Evolutionary conservation across 495 filamentous ascomycete species (phyloP).

Genomic region (Paragyromitra xinjiangensis): DNA sequence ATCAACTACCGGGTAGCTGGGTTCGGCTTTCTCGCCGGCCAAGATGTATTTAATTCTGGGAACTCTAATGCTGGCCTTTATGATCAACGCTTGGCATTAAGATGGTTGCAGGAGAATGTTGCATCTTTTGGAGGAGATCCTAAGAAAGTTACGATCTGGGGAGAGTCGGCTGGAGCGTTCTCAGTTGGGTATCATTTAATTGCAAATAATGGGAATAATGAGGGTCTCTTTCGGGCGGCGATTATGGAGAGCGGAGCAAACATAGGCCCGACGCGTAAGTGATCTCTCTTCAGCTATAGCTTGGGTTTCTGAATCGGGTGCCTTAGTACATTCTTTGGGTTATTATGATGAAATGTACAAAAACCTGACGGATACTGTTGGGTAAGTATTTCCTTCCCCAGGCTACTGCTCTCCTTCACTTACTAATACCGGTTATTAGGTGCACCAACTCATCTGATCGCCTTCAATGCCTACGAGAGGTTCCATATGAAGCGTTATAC

Average conservation of each 20-base stretch:
- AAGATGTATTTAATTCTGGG: conserved; percentile 24
- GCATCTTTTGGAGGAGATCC: conserved; percentile 74
- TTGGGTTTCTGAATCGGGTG: neutral
- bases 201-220: conserved; percentile 11
- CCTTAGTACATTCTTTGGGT: conserved; percentile 1
- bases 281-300: neutral
- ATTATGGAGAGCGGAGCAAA: conserved; percentile 33
- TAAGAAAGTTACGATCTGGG: conserved; percentile 69
- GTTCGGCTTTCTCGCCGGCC: conserved; percentile 40
- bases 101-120: conserved; percentile 77
- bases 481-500: conserved; percentile 8
- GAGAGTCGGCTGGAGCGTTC: conserved; percentile 59
- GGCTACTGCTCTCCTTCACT: neutral
- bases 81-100: conserved; percentile 73
- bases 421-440: neutral
- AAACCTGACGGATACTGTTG: conserved; percentile 14
- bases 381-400: neutral
- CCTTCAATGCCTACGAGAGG: conserved; percentile 22
- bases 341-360: conserved; percentile 26
- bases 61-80: conserved; percentile 66
- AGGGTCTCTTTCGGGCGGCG: conserved; percentile 23
- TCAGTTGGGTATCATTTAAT: conserved; percentile 20
- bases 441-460: conserved; percentile 27
- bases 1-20: conserved; percentile 31
- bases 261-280: conserved; percentile 7